Base-by-base conservation (phyloP, 495 filamentous ascomycete species). In the Hyaloscypha hepaticicola region DNA sequence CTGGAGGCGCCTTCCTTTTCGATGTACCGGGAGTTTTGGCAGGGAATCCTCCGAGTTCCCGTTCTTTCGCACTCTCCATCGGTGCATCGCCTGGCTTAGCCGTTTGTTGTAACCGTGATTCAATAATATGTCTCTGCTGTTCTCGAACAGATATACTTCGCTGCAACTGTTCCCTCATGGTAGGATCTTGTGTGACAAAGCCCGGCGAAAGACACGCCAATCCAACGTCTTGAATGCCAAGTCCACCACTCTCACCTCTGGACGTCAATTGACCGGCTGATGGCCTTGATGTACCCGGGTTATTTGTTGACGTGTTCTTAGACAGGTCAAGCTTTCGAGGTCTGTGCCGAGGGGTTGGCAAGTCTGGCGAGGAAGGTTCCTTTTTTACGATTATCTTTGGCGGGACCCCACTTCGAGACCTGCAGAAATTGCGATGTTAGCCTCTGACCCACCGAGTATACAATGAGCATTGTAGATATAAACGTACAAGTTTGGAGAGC, bases 311-410 rank as follows among this genome's bases (percentile, higher is more conserved):
- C 41, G 85, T 86, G 62, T 87, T 90, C 58, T 90, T 91, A 31
- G 90, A 93, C 11, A 99, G 86, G 76, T 97, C 93, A 59, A 99
- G 82, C 73, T 89, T 92, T 65, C 90, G 87, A 25, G 95, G 95
- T 51, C 96, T 87, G 70, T 94, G 95, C 25, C 95, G 85, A 26
- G 86, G 80, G 59, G 86, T 83, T 55, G 88, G 83, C 62, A 93
- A 83, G 41, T 89, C 88, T 53, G 95, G 95, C 28, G 92, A 92
- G 27, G 92, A 92, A 29, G 90, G 90, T 75, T 99, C 95, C 78
- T 97, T 97, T 82, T 98, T 98, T 48, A 99, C 93, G 66, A 96
- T 85, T 65, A 97, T 94, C 75, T 90, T 92, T 14, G 91, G 88
- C 60, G 83, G 77, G 66, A 77, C 79, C 61, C 74, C 78, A 72